Evolutionary conservation across 176 grass and related monocot species (phyloP).

Genomic region (Urochloa ruziziensis): DNA sequence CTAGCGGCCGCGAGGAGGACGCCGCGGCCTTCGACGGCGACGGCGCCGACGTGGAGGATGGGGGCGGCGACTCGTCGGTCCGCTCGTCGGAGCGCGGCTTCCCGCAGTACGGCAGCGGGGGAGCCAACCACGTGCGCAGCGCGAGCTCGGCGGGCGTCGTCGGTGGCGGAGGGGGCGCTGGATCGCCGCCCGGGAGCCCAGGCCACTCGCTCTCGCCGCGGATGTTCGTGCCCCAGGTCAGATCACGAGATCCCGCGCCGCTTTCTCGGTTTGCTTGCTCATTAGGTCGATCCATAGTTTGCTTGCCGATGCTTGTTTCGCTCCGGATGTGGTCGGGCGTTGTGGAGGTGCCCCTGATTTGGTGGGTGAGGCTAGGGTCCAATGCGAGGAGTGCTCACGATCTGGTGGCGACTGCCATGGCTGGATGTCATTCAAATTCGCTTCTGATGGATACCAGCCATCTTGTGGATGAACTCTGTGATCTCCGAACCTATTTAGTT

Average conservation of each 20-base stretch:
- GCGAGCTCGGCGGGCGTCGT: constrained; percentile 45
- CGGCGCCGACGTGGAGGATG: constrained; percentile 47
- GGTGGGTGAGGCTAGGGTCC: constrained; percentile 7
- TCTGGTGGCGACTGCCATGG: constrained; percentile 8
- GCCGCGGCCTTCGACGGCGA: constrained; percentile 44
- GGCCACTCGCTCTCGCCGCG: constrained; percentile 84
- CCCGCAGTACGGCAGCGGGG: constrained; percentile 32
- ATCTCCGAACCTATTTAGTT: background rate
- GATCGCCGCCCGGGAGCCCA: constrained; percentile 71
- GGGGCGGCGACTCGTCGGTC: constrained; percentile 53
- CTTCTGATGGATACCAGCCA: background rate
- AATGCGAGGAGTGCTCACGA: constrained; percentile 32
- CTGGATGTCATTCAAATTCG: constrained; percentile 4
- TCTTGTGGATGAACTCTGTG: background rate
- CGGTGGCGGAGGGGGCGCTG: background rate
- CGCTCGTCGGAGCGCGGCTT: constrained; percentile 50
- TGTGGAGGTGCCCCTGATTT: constrained; percentile 17
- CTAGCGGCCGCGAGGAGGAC: constrained; percentile 68
- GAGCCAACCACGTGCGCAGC: constrained; percentile 33
- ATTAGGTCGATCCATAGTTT: constrained; percentile 9
- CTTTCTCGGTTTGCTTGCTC: constrained; percentile 18
- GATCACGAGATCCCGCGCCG: constrained; percentile 42
- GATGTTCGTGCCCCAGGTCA: constrained; percentile 97
- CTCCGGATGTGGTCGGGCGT: constrained; percentile 22
- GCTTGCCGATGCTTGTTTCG: constrained; percentile 16